phyloP scores from a whole-genome alignment of 306 rosid species.

The Arachis hypogaea region DNA sequence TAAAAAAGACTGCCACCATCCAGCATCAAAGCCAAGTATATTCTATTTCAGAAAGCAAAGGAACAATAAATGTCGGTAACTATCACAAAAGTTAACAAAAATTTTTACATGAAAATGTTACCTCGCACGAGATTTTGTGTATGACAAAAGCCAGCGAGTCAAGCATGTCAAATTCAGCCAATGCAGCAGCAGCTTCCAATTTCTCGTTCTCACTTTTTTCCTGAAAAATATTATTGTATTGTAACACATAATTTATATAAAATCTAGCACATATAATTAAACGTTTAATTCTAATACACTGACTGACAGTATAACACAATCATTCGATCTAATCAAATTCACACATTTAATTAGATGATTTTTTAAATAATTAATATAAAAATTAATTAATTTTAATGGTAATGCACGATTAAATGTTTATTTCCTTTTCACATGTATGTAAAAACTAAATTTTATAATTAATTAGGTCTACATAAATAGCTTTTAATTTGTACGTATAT shows the following conservation, averaged over 20 bases:
- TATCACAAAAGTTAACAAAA: constrained; percentile 28
- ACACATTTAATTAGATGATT: too few species aligned
- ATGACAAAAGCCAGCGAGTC: constrained; percentile 65
- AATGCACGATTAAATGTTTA: too few species aligned
- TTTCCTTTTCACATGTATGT: too few species aligned
- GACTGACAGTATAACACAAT: too few species aligned
- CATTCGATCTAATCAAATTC: too few species aligned
- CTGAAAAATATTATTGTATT: constrained; percentile 43
- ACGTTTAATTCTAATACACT: too few species aligned
- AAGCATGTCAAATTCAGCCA: constrained; percentile 52
- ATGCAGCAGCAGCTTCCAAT: constrained; percentile 50
- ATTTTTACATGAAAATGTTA: constrained; percentile 28
- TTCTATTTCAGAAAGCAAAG: constrained; percentile 9
- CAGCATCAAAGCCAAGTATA: constrained; percentile 41
- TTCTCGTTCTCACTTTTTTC: constrained; percentile 48
- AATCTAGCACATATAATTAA: too few species aligned
- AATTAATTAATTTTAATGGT: too few species aligned
- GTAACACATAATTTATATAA: neutral
- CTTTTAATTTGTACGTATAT: too few species aligned
- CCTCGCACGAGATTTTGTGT: constrained; percentile 79
- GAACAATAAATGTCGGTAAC: constrained; percentile 19
- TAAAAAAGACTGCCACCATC: neutral
- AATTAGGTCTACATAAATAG: too few species aligned
- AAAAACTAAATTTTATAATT: too few species aligned
- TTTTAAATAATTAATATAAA: too few species aligned